Evolutionary conservation across 2,329 filamentous ascomycete genomes (phyloP).

Genomic region (Waltergamsia citrina): DNA sequence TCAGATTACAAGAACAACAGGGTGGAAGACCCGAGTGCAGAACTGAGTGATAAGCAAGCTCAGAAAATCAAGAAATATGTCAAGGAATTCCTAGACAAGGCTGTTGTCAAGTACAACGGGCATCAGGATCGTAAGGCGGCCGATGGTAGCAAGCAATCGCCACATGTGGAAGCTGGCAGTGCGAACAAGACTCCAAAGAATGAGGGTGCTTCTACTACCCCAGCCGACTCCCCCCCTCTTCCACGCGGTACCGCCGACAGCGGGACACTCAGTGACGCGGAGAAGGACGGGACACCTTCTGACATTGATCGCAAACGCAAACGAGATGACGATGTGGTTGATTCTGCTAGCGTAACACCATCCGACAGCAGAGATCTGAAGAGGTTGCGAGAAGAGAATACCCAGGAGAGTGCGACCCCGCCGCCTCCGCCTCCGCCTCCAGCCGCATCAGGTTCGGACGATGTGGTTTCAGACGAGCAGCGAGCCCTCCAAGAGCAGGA

Average conservation of each 20-base stretch:
- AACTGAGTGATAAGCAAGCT: conserved; percentile 65
- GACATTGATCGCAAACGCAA: conserved; percentile 56
- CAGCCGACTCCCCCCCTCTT: neutral
- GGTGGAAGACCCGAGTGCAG: conserved; percentile 68
- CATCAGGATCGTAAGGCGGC: conserved; percentile 49
- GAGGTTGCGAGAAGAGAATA: conserved; percentile 15
- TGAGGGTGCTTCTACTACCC: neutral
- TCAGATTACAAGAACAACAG: conserved; percentile 86
- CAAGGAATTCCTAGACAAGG: conserved; percentile 79
- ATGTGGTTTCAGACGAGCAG: conserved; percentile 29
- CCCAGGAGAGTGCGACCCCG: conserved; percentile 19
- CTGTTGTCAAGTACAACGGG: conserved; percentile 57
- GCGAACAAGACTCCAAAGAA: neutral
- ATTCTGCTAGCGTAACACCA: conserved; percentile 36
- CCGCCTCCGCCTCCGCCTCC: conserved; percentile 40
- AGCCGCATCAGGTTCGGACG: conserved; percentile 10
- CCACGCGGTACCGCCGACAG: conserved; percentile 18
- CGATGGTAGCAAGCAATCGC: neutral
- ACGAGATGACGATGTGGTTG: conserved; percentile 27
- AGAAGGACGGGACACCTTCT: conserved; percentile 35
- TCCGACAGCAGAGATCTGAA: conserved; percentile 42
- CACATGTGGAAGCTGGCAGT: neutral
- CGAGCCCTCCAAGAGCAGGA: conserved; percentile 38
- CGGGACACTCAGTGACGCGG: conserved; percentile 30
- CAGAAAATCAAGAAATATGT: conserved; percentile 78